phyloP scores from a whole-genome alignment of 306 rosid species.

The Betula pendula region DNA sequence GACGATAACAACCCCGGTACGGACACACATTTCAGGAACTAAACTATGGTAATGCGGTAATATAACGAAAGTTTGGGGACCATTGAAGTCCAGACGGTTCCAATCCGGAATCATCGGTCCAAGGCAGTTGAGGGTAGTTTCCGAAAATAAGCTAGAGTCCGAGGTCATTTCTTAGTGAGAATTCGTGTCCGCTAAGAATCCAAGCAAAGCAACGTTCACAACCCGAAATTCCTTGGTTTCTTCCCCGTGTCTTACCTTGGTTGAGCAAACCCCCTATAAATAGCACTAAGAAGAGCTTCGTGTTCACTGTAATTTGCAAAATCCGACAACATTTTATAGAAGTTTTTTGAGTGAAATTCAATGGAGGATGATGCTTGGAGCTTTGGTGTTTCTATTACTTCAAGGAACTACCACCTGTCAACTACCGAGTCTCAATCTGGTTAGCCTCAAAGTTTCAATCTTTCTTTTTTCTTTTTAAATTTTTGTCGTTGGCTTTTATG shows the following conservation, averaged over 20 bases:
- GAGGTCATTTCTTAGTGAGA: slow-evolving; percentile 27
- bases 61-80: background rate
- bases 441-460: slow-evolving; percentile 25
- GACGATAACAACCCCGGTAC: slow-evolving; percentile 19
- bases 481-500: background rate
- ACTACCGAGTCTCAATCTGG: slow-evolving; percentile 57
- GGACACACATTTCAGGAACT: background rate
- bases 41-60: background rate
- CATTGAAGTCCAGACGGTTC: background rate
- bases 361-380: slow-evolving; percentile 56
- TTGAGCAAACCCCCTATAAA: slow-evolving; percentile 3
- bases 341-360: slow-evolving; percentile 5
- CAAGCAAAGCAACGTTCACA: slow-evolving; percentile 9
- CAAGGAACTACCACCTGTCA: slow-evolving; percentile 40
- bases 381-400: slow-evolving; percentile 47
- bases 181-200: slow-evolving; percentile 51
- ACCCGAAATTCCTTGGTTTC: slow-evolving; percentile 29
- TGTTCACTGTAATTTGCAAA: background rate
- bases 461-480: background rate
- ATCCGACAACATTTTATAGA: background rate
- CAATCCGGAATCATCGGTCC: slow-evolving; percentile 25
- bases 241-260: slow-evolving; percentile 30
- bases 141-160: slow-evolving; percentile 24
- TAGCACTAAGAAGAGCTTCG: background rate
- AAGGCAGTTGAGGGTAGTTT: slow-evolving; percentile 35